phyloP scores from a whole-genome alignment of 345 rosid species.

The Dipteronia dyeriana region DNA sequence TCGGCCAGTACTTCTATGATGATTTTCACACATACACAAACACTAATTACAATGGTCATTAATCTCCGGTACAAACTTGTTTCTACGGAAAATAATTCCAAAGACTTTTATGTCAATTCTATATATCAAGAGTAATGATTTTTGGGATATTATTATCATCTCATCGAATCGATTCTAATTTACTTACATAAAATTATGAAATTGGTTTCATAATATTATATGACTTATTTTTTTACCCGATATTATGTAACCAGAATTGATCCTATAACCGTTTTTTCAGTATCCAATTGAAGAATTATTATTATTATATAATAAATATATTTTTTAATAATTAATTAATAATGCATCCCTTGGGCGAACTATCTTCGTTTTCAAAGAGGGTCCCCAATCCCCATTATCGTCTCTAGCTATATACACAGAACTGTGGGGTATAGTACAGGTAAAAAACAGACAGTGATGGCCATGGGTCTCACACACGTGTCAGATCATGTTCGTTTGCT shows the following conservation, averaged over 20 bases:
- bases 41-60: not conserved
- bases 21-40: not conserved
- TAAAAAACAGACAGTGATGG: not conserved
- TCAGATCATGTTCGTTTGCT: not conserved
- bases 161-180: too few relatives aligned
- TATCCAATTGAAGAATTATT: too few relatives aligned
- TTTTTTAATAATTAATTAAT: too few relatives aligned
- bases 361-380: not conserved
- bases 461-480: slow-evolving; percentile 6
- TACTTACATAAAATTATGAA: too few relatives aligned
- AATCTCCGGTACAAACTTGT: not conserved
- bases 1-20: not conserved
- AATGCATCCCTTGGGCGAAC: not conserved
- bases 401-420: too few relatives aligned
- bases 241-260: too few relatives aligned
- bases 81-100: not conserved
- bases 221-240: too few relatives aligned
- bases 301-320: too few relatives aligned
- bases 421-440: not conserved
- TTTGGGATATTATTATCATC: not conserved
- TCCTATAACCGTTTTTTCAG: too few relatives aligned
- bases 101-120: too few relatives aligned
- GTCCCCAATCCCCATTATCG: not conserved
- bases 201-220: too few relatives aligned
- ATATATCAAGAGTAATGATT: not conserved